Evolutionary conservation across 805 yeast species (phyloP), one percentile per base, ranked within the genome.

Genomic region (Lachancea nothofagi): DNA sequence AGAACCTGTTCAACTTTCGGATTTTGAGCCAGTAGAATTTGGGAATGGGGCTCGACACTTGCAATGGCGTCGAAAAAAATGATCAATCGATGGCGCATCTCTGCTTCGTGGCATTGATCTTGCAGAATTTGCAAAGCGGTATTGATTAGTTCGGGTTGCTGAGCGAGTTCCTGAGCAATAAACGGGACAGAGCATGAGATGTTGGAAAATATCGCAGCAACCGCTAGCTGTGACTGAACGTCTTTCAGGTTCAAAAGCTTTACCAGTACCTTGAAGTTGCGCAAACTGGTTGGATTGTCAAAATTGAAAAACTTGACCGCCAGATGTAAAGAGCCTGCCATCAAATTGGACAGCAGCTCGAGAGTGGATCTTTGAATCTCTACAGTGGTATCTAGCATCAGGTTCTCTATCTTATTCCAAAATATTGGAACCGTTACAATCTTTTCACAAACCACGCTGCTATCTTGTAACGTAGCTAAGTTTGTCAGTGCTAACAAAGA

Each of bases 401-500:
- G 49, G 21, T 56, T 55, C 43, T 71, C 75, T 10, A 80, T 65
- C 20, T 65, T 66, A 1, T 66, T 49, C 72, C 79, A 76, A 35
- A 68, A 62, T 5, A 64, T 55, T 3, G 64, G 57, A 32, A 61
- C 56, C 4, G 69, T 61, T 9, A 45, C 50, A 17, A 49, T 53
- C 21, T 47, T 46, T 26, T 36, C 56, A 41, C 54, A 60, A 27
- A 57, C 64, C 20, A 70, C 61, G 10, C 57, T 59, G 4, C 67
- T 64, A 8, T 65, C 65, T 30, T 64, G 65, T 2, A 68, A 43
- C 0, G 85, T 69, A 0, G 86, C 74, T 6, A 81, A 47, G 56
- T 83, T 84, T 1, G 90, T 83, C 21, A 83, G 65, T 0, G 89
- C 85, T 17, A 80, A 53, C 28, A 84, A 60, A 0, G 79, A 64